Evolutionary conservation across 345 rosid genomes (phyloP), one percentile per base, ranked within the genome.

Genomic region (Mallotus nudiflorus): DNA sequence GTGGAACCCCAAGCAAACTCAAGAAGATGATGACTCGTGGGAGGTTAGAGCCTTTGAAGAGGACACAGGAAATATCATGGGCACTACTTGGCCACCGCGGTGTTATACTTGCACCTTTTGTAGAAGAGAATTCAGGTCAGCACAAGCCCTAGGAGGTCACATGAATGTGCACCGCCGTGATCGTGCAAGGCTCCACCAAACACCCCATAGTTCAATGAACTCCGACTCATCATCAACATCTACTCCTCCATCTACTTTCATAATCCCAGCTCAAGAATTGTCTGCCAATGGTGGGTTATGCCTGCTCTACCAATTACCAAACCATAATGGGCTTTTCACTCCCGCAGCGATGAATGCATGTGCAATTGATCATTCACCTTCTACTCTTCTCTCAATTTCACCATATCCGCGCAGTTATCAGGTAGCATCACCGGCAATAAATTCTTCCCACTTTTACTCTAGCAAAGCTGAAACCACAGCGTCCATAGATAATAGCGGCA

Each of bases 81-180:
- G 97, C 58, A 79, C 96, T 59, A 92, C 97, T 35, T 95, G 97
- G 97, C 99, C 99, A 5, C 99, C 99, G 5, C 78, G 97, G 84
- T 95, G 96, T 44, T 95, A 95, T 76, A 83, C 92, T 62, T 95
- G 99, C 84, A 87, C 89, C 25, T 95, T 95, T 51, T 95, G 99
- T 72, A 75, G 97, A 71, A 87, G 96, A 63, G 99, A 91, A 78
- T 95, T 95, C 80, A 88, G 91, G 56, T 91, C 99, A 3, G 97
- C 99, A 56, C 99, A 95, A 82, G 99, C 97, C 69, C 87, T 95
- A 49, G 99, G 97, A 0, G 99, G 98, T 69, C 98, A 94, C 85
- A 94, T 94, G 98, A 94, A 94, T 46, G 96, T 94, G 55, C 98
- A 91, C 81, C 99, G 97, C 83, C 89, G 97, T 1, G 97, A 95